Evolutionary conservation across 2,329 filamentous ascomycete species (phyloP).

Genomic region (Emergomyces orientalis): DNA sequence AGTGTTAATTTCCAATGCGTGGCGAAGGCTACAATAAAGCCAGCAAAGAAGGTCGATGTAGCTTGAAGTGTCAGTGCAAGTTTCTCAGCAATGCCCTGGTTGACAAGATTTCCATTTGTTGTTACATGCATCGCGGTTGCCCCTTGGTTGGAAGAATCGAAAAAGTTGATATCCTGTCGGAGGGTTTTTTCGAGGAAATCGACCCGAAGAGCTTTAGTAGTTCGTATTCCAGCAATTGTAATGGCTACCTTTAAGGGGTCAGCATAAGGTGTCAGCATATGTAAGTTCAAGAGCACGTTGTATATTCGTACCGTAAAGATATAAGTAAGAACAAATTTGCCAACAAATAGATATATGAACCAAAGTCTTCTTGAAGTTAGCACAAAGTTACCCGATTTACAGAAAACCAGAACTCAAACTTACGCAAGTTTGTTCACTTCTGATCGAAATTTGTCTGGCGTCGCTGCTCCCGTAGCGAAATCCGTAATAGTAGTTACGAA

Average conservation of each 20-base stretch:
- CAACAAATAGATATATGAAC: constrained; percentile 7
- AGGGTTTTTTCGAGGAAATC: constrained; percentile 7
- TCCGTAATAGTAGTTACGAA: constrained; percentile 5
- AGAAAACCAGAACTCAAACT: neutral
- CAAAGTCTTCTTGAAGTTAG: neutral
- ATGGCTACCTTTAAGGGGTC: constrained; percentile 1
- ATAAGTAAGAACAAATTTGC: constrained; percentile 6
- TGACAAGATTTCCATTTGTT: constrained; percentile 29
- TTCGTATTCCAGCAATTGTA: constrained; percentile 7
- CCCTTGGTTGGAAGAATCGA: constrained; percentile 5
- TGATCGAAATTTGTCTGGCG: constrained; percentile 5
- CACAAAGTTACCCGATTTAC: neutral
- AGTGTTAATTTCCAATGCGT: constrained; percentile 38
- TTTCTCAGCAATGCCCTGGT: constrained; percentile 35
- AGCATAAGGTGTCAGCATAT: neutral
- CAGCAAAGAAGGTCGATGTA: constrained; percentile 31
- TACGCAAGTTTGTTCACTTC: constrained; percentile 4
- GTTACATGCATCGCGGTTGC: constrained; percentile 12
- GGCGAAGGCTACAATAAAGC: constrained; percentile 34
- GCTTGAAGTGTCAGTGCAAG: constrained; percentile 26
- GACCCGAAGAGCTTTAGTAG: constrained; percentile 5
- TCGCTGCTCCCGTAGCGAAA: neutral
- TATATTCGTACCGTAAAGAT: constrained; percentile 4
- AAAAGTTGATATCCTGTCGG: constrained; percentile 7
- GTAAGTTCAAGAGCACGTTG: neutral